These are phyloP conservation scores for Camellia oleifera DNA, from an alignment of 179 eudicot species.

Conservation along the genomic window DNA sequence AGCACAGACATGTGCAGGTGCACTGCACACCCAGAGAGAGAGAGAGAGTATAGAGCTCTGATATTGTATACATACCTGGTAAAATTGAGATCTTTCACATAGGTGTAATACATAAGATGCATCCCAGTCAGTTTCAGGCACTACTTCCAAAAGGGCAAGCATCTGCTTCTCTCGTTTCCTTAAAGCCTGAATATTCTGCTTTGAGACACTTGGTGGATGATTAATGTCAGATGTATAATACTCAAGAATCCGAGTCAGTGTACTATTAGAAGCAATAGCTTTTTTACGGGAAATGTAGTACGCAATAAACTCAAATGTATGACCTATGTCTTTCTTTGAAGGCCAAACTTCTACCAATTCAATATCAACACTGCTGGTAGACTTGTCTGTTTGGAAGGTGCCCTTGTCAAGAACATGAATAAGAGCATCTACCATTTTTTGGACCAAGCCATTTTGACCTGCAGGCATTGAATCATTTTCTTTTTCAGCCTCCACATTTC, in stretches of 20 bases:
- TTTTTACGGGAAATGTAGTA: slow-evolving; percentile 54
- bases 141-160: slow-evolving; percentile 68
- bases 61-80: slow-evolving; percentile 48
- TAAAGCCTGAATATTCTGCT: slow-evolving; percentile 27
- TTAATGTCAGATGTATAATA: slow-evolving; percentile 59
- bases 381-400: slow-evolving; percentile 40
- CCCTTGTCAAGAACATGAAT: slow-evolving; percentile 55
- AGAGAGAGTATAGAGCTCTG: not conserved
- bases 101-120: slow-evolving; percentile 66
- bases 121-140: slow-evolving; percentile 80
- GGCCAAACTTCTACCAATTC: slow-evolving; percentile 60
- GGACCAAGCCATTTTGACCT: slow-evolving; percentile 47
- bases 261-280: slow-evolving; percentile 58
- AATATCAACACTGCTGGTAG: slow-evolving; percentile 38
- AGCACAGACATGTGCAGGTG: not conserved
- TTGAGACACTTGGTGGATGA: slow-evolving; percentile 33
- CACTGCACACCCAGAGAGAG: too few relatives aligned
- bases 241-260: slow-evolving; percentile 71
- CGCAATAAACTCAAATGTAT: slow-evolving; percentile 72
- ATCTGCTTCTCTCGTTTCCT: slow-evolving; percentile 76
- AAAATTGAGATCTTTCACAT: slow-evolving; percentile 71
- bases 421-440: slow-evolving; percentile 71
- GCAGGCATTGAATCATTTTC: slow-evolving; percentile 28
- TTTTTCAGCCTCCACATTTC: slow-evolving; percentile 26
- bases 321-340: slow-evolving; percentile 63